phyloP scores from a whole-genome alignment of 805 yeast genomes.

The Cyberlindnera maclurae region DNA sequence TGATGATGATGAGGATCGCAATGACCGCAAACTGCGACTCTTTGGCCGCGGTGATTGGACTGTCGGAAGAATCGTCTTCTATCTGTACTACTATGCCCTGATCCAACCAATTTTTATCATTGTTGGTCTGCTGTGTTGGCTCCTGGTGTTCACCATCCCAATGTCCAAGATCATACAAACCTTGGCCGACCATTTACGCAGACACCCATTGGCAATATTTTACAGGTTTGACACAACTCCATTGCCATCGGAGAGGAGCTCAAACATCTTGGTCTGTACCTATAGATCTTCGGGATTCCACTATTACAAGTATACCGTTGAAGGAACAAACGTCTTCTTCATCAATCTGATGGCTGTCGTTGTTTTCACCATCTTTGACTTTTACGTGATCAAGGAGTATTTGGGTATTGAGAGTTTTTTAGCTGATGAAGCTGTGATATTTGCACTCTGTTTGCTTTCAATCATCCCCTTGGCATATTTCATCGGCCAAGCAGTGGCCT shows the following conservation, averaged over 20 bases:
- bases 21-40: constrained; percentile 40
- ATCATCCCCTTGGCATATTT: constrained; percentile 93
- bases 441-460: constrained; percentile 70
- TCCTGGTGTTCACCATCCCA: constrained; percentile 83
- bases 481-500: constrained; percentile 99
- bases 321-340: constrained; percentile 90
- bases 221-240: constrained; percentile 48
- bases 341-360: constrained; percentile 79
- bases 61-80: constrained; percentile 72
- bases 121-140: constrained; percentile 64
- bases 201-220: constrained; percentile 86
- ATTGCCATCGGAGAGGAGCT: constrained; percentile 24
- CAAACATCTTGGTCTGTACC: constrained; percentile 74
- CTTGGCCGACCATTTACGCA: constrained; percentile 68
- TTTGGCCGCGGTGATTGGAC: constrained; percentile 95
- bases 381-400: constrained; percentile 49
- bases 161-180: constrained; percentile 76
- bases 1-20: constrained; percentile 18
- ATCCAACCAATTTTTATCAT: constrained; percentile 59
- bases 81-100: constrained; percentile 56
- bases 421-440: constrained; percentile 60
- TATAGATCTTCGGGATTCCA: constrained; percentile 89
- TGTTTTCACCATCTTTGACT: constrained; percentile 74
- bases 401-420: constrained; percentile 25
- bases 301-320: constrained; percentile 93